A percentile compares a stretch with the other conserved stretches of the same genome.
Evolutionary conservation across 2,329 filamentous ascomycete genomes (phyloP).

Genomic region (Fusarium scirpi): DNA sequence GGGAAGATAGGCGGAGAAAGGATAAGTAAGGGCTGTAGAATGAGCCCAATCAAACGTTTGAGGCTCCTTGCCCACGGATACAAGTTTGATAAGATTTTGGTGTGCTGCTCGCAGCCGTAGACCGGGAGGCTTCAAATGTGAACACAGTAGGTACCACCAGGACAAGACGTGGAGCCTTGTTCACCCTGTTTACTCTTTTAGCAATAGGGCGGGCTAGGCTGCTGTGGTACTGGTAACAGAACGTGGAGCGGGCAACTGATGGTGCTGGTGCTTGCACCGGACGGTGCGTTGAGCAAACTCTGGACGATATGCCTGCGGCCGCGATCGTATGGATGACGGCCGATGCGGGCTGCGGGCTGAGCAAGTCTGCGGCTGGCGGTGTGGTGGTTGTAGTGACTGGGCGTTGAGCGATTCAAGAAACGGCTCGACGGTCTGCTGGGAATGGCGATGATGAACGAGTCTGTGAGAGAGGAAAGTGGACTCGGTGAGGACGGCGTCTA

Average conservation of each 20-base stretch:
- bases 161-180: conserved; percentile 38
- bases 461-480: conserved; percentile 54
- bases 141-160: conserved; percentile 23
- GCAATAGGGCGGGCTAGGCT: conserved; percentile 32
- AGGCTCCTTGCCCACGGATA: conserved; percentile 31
- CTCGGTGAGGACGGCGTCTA: conserved; percentile 56
- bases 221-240: conserved; percentile 44
- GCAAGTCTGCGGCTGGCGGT: conserved; percentile 47
- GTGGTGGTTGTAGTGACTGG: conserved; percentile 48
- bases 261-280: conserved; percentile 30
- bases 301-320: conserved; percentile 45
- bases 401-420: conserved; percentile 48
- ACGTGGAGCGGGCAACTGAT: conserved; percentile 27
- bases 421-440: conserved; percentile 47
- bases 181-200: conserved; percentile 32
- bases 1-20: conserved; percentile 44
- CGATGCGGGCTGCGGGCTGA: conserved; percentile 47
- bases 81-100: conserved; percentile 37
- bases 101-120: conserved; percentile 40
- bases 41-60: conserved; percentile 38
- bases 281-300: conserved; percentile 41
- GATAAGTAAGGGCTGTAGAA: conserved; percentile 40
- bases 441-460: conserved; percentile 53
- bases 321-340: conserved; percentile 48
- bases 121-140: conserved; percentile 30